These are phyloP conservation scores for Entoloma clypeatum DNA, from an alignment of 1,284 basidiomycete species.

Conservation along the genomic window DNA sequence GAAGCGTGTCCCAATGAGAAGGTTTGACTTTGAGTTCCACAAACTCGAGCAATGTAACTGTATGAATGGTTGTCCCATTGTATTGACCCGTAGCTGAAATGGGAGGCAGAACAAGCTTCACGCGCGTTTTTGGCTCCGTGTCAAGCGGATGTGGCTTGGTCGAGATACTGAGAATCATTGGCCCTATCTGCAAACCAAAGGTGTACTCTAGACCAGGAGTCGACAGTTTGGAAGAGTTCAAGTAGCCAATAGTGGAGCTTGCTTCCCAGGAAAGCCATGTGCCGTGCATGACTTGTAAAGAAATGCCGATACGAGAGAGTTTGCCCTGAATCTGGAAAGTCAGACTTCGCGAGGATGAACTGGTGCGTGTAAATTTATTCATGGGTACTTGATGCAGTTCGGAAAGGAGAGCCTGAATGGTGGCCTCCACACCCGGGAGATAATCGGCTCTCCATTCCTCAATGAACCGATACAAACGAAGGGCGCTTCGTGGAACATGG, in stretches of 20 bases:
- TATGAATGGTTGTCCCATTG: conserved; percentile 45
- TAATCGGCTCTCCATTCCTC: conserved; percentile 80
- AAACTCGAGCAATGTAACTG: conserved; percentile 59
- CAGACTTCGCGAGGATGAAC: conserved; percentile 23
- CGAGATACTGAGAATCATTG: conserved; percentile 62
- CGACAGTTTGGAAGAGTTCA: conserved; percentile 37
- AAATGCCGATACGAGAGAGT: conserved; percentile 47
- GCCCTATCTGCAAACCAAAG: conserved; percentile 63
- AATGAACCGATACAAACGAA: conserved; percentile 70
- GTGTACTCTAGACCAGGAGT: conserved; percentile 35
- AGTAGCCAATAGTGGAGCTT: conserved; percentile 44
- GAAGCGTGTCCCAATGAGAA: conserved; percentile 74
- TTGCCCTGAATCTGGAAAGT: conserved; percentile 49
- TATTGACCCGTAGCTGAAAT: conserved; percentile 58
- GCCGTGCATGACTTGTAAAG: conserved; percentile 77
- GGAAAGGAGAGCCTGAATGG: conserved; percentile 58
- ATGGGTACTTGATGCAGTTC: conserved; percentile 49
- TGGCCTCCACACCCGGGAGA: conserved; percentile 63
- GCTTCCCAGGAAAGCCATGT: conserved; percentile 79
- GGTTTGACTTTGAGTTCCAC: conserved; percentile 73
- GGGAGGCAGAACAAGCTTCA: conserved; percentile 64
- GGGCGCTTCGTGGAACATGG: conserved; percentile 72
- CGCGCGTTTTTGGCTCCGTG: conserved; percentile 36
- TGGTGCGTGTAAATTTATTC: conserved; percentile 26
- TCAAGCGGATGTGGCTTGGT: conserved; percentile 40